Conservation (phyloP, 257 asterid species). For the Gynochthodes officinalis region DNA sequence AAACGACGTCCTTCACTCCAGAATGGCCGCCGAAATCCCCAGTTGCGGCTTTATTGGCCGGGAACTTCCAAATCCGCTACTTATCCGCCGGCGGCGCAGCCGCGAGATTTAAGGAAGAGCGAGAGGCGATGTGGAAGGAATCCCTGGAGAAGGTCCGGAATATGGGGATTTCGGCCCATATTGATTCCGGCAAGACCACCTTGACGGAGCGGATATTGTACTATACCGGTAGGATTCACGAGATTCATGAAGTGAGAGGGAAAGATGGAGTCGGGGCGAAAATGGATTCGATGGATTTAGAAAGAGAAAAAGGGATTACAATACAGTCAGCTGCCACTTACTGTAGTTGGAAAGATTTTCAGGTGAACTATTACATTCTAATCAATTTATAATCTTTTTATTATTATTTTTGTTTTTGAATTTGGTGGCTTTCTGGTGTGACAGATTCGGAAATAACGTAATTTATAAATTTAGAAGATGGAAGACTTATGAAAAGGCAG, state of each 20-base stretch:
- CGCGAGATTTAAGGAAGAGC: slow-evolving; percentile 69
- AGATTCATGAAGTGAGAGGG: slow-evolving; percentile 95
- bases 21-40: slow-evolving; percentile 30
- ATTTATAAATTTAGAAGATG: neutral
- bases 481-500: neutral
- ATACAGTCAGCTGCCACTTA: slow-evolving; percentile 98
- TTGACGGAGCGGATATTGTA: slow-evolving; percentile 82
- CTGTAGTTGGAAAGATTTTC: slow-evolving; percentile 90
- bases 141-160: slow-evolving; percentile 76
- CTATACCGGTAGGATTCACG: slow-evolving; percentile 96
- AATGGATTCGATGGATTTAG: slow-evolving; percentile 99
- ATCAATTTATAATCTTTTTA: neutral
- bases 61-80: slow-evolving; percentile 54
- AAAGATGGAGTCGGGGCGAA: slow-evolving; percentile 98
- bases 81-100: slow-evolving; percentile 73
- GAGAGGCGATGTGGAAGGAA: slow-evolving; percentile 78
- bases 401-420: neutral
- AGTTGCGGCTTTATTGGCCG: slow-evolving; percentile 48
- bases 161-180: slow-evolving; percentile 95
- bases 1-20: slow-evolving; percentile 18
- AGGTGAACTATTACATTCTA: slow-evolving; percentile 36
- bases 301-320: slow-evolving; percentile 97
- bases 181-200: slow-evolving; percentile 96
- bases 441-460: neutral
- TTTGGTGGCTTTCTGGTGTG: neutral